phyloP scores from a whole-genome alignment of 305 asterid genomes.

The Fraxinus nigra region DNA sequence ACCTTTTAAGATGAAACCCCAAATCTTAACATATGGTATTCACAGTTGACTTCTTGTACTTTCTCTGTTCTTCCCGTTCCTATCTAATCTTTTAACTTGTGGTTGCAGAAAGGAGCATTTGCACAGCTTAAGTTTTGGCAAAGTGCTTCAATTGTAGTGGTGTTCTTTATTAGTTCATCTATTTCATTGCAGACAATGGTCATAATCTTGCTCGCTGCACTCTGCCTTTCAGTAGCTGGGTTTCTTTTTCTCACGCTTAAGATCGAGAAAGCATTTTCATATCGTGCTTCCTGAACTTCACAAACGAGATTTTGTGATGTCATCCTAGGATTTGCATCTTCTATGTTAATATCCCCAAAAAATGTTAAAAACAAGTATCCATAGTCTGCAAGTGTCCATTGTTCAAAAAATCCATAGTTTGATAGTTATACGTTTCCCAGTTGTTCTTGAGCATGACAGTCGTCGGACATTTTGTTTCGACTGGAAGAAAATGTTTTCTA shows the following conservation, averaged over 20 bases:
- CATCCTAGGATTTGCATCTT: not conserved
- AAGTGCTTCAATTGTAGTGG: slow-evolving; percentile 66
- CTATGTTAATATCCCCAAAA: not conserved
- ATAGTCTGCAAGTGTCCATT: not conserved
- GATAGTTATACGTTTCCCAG: not conserved
- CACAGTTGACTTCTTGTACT: not conserved
- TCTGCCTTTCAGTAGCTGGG: slow-evolving; percentile 53
- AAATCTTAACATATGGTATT: not conserved
- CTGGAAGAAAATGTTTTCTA: too few relatives aligned
- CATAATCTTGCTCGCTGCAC: slow-evolving; percentile 48
- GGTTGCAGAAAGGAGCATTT: slow-evolving; percentile 88
- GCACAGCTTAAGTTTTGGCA: slow-evolving; percentile 98
- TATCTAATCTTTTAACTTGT: not conserved
- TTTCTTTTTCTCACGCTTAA: slow-evolving; percentile 64
- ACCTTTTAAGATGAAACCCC: too few relatives aligned
- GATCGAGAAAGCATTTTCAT: slow-evolving; percentile 56
- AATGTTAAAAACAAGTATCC: too few relatives aligned
- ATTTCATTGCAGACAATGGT: slow-evolving; percentile 60
- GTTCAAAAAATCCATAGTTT: not conserved
- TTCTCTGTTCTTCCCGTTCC: not conserved
- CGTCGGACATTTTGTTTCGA: too few relatives aligned
- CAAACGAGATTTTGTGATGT: not conserved
- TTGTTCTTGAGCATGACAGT: not conserved
- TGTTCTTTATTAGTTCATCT: slow-evolving; percentile 65
- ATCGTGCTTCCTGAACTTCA: slow-evolving; percentile 27